A percentile compares a stretch with the other conserved stretches of the same genome.
phyloP scores from a whole-genome alignment of 2,329 filamentous ascomycete species.

The Plectosphaerella sp. region DNA sequence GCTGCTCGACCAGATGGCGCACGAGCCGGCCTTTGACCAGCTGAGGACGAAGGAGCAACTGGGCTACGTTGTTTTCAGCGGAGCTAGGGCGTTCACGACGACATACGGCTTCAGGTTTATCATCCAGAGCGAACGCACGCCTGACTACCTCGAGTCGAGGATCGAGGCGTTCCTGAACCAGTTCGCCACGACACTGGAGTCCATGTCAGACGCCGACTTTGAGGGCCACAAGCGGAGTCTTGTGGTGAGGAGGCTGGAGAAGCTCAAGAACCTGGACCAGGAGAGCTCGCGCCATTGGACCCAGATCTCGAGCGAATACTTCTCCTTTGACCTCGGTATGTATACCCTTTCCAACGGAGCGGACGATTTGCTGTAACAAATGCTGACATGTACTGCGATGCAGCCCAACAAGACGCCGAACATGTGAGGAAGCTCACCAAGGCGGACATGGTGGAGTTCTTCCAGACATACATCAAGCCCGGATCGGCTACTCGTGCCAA shows the following conservation, averaged over 20 bases:
- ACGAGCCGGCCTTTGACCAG: constrained; percentile 92
- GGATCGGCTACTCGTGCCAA: constrained; percentile 73
- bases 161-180: constrained; percentile 78
- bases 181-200: constrained; percentile 61
- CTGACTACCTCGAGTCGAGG: constrained; percentile 77
- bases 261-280: constrained; percentile 84
- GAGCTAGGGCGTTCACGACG: constrained; percentile 65
- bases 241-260: constrained; percentile 82
- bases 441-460: constrained; percentile 76
- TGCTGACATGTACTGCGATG: constrained; percentile 11
- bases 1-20: constrained; percentile 82
- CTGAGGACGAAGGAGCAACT: constrained; percentile 95
- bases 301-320: constrained; percentile 80
- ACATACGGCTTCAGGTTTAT: constrained; percentile 84
- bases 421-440: constrained; percentile 73
- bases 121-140: constrained; percentile 86
- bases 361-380: background rate
- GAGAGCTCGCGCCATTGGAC: constrained; percentile 81
- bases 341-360: constrained; percentile 9
- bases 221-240: constrained; percentile 88
- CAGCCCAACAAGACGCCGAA: constrained; percentile 72
- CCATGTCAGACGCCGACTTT: constrained; percentile 81
- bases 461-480: constrained; percentile 69
- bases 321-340: constrained; percentile 83
- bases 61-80: constrained; percentile 92